Conservation (phyloP, 1,139 yeast species). For the Debaryomyces singareniensis region DNA sequence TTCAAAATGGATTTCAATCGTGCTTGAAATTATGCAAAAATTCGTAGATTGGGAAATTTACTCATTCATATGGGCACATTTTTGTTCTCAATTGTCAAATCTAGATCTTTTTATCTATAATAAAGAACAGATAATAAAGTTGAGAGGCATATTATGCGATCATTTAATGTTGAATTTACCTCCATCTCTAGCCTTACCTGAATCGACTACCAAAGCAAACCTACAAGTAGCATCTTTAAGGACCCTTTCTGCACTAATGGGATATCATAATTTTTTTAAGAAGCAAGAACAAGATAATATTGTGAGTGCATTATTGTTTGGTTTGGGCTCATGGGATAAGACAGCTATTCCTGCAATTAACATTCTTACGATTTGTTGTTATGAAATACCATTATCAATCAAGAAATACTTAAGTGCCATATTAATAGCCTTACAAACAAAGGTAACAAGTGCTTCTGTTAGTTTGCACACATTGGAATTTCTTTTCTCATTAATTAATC, state of each 20-base stretch:
- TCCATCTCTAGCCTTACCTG: constrained; percentile 33
- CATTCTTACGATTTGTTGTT: constrained; percentile 70
- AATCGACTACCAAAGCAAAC: constrained; percentile 48
- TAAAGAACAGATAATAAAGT: constrained; percentile 38
- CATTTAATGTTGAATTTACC: constrained; percentile 54
- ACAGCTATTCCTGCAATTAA: constrained; percentile 77
- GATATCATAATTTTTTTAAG: constrained; percentile 54
- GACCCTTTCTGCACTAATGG: constrained; percentile 59
- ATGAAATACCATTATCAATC: constrained; percentile 70
- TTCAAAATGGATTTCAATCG: constrained; percentile 46
- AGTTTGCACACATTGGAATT: constrained; percentile 76
- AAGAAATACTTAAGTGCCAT: constrained; percentile 63
- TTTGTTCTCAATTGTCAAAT: constrained; percentile 68
- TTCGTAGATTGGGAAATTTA: constrained; percentile 68
- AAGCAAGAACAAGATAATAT: constrained; percentile 66
- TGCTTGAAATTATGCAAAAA: constrained; percentile 43
- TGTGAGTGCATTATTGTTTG: constrained; percentile 56
- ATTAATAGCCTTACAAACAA: constrained; percentile 63
- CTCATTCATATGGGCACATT: constrained; percentile 60
- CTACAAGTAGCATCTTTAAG: constrained; percentile 64
- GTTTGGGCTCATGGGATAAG: constrained; percentile 70
- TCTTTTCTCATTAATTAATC: constrained; percentile 55
- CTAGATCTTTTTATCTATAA: constrained; percentile 46
- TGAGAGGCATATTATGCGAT: constrained; percentile 51
- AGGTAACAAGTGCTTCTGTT: constrained; percentile 64